A percentile compares a stretch with the other conserved stretches of the same genome.
phyloP scores from a whole-genome alignment of 2,329 filamentous ascomycete species.

The Cladophialophora chaetospira region DNA sequence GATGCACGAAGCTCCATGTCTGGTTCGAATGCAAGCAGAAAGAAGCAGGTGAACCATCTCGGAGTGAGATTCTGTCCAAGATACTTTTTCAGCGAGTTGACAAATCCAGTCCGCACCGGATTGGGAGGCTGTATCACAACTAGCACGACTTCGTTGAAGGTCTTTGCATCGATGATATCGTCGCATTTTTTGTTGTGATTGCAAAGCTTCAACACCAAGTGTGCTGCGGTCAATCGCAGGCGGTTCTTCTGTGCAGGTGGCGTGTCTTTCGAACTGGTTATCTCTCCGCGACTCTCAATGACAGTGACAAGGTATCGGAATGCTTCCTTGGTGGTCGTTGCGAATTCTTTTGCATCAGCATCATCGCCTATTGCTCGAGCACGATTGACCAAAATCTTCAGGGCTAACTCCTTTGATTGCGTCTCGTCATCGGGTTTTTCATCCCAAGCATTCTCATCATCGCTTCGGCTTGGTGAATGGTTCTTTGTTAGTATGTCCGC shows the following conservation, averaged over 20 bases:
- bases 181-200: slow-evolving; percentile 72
- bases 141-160: slow-evolving; percentile 80
- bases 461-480: slow-evolving; percentile 53
- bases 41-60: slow-evolving; percentile 87
- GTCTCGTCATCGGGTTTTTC: slow-evolving; percentile 77
- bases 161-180: slow-evolving; percentile 67
- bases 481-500: slow-evolving; percentile 72
- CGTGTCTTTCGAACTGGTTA: slow-evolving; percentile 73
- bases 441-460: slow-evolving; percentile 64
- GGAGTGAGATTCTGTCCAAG: slow-evolving; percentile 71
- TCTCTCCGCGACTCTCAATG: slow-evolving; percentile 74
- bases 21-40: slow-evolving; percentile 90
- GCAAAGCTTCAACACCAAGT: slow-evolving; percentile 81
- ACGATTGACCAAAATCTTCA: slow-evolving; percentile 85
- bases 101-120: slow-evolving; percentile 75
- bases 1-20: slow-evolving; percentile 69
- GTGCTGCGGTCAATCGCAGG: slow-evolving; percentile 79
- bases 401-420: slow-evolving; percentile 76
- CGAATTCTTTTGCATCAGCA: slow-evolving; percentile 44
- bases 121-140: slow-evolving; percentile 76
- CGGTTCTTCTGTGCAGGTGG: slow-evolving; percentile 76
- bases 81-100: slow-evolving; percentile 87
- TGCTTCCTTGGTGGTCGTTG: slow-evolving; percentile 63
- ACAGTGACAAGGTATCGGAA: slow-evolving; percentile 79
- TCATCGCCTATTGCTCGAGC: slow-evolving; percentile 67